Evolutionary conservation across 768 basidiomycete species (phyloP), one percentile per base, ranked within the genome.

Genomic region (Hygrophorus pudorinus): DNA sequence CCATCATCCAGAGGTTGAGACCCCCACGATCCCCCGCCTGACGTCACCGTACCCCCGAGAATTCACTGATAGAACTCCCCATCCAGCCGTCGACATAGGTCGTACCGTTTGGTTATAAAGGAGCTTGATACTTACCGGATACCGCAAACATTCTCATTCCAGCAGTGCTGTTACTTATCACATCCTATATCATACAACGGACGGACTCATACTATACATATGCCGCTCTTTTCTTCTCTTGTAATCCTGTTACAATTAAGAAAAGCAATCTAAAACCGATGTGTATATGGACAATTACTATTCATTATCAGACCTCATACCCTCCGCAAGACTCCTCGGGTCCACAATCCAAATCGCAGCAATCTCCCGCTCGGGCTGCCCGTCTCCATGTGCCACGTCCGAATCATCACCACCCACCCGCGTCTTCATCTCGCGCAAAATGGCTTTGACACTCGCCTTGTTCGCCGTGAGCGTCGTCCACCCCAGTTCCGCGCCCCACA

Each of bases 381-480:
- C 24, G 40, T 39, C 11, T 41, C 45, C n/a, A 10, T 54, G 47
- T 10, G 62, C 61, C 12, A 59, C 61, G 18, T 62, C 65, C 2
- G 66, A 46, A 29, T 59, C 54, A 1, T 61, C 62, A 24, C 59
- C 56, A 20, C 63, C 53, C 24, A 63, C 63, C 2, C 64, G 62
- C 12, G 59, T 54, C 45, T 67, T 73, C 59, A 89, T 72, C 58
- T 83, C 83, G 48, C 78, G 68, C 47, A 90, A 48, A n/a, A 92
- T 66, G 17, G 79, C 79, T 54, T 73, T 79, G 18, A 91, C 76
- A 51, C 88, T 88, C 24, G 81, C 72, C 50, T 76, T 70, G 52
- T 94, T 93, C 7, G 87, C 87, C 3, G 89, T 92, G 38, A 93
- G 64, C n/a, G 85, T 88, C 49, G 90, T 92, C 84, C 85, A 81